Conservation (phyloP, 805 yeast genomes). For the Grigorovia humatica region DNA sequence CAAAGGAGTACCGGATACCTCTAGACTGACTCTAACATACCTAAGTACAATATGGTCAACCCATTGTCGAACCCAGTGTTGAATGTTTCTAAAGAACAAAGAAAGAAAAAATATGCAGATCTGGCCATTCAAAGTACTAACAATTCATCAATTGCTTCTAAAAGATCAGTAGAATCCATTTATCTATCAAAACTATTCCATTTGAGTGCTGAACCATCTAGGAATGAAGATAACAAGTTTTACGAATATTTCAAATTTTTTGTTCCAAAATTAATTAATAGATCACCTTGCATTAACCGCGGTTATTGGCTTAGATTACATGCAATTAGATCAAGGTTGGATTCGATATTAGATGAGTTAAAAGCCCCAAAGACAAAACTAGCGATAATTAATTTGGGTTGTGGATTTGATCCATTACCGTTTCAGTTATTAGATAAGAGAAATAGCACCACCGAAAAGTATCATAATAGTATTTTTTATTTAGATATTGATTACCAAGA, state of each 20-base stretch:
- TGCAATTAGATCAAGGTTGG: constrained; percentile 46
- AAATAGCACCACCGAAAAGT: constrained; percentile 20
- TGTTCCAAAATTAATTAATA: constrained; percentile 45
- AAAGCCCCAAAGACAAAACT: constrained; percentile 21
- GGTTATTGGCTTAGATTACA: constrained; percentile 79
- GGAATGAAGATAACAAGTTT: constrained; percentile 11
- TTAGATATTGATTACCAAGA: constrained; percentile 72
- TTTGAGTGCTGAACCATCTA: not conserved
- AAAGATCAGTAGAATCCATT: constrained; percentile 64
- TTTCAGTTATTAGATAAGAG: constrained; percentile 37
- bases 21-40: not conserved
- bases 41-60: not conserved
- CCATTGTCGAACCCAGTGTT: constrained; percentile 7
- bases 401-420: constrained; percentile 64
- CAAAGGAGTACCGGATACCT: no score
- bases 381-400: constrained; percentile 58
- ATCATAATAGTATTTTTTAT: constrained; percentile 35
- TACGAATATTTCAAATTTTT: constrained; percentile 53
- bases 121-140: constrained; percentile 75
- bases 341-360: constrained; percentile 33
- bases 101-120: constrained; percentile 45
- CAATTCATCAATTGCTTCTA: constrained; percentile 73
- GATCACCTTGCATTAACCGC: constrained; percentile 73
- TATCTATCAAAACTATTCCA: constrained; percentile 29
- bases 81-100: constrained; percentile 31